Base-by-base conservation (phyloP, 1,284 basidiomycete species). In the Cutaneotrichosporon cyanovorans region DNA sequence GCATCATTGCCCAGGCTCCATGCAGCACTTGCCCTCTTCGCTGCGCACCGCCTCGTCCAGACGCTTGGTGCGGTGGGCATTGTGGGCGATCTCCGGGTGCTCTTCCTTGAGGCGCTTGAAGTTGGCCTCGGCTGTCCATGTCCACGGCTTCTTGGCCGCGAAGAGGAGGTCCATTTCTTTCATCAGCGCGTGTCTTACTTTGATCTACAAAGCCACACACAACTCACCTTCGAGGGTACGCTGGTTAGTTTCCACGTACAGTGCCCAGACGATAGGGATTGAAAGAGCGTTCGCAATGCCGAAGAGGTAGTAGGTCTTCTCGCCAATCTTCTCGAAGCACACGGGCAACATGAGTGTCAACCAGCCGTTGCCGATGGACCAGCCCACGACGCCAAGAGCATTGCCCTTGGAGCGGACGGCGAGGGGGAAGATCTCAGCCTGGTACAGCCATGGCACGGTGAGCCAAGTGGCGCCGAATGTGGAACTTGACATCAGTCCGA, bases 341-440 rank as follows among this genome's bases (percentile, higher is more conserved):
- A 58, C 53, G 16, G 59, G 61, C 1, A 62, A 51, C 2, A 62
- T 50, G 3, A 57, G 47, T n/a, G 50, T 38, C 45, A 54, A 46
- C 59, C 60, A 59, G 10, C 61, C 62, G 38, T 62, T 60, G 11
- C 65, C 65, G 37, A 65, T 62, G 10, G 45, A 44, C 63, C 65
- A 67, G 16, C 63, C 65, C 3, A 60, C 52, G 10, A 67, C 65
- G 14, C 57, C 56, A 31, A 58, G 51, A 2, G 62, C 62, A 37
- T 60, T 58, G 12, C 65, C 65, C 42, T 60, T 60, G 11, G 62
- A 57, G 20, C 65, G 52, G 0, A 66, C 53, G 14, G 54, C 57
- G 9, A 58, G 48, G 1, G 65, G 65, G 50, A 61, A 65, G 42
- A 66, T 63, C 38, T 68, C 65, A 1, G 63, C 59, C 0, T 60